Percentiles rank a stretch among this genome's conserved stretches.
These are phyloP conservation scores for Penicillium palitans DNA, from an alignment of 2,329 filamentous ascomycete genomes.

Conservation along the genomic window DNA sequence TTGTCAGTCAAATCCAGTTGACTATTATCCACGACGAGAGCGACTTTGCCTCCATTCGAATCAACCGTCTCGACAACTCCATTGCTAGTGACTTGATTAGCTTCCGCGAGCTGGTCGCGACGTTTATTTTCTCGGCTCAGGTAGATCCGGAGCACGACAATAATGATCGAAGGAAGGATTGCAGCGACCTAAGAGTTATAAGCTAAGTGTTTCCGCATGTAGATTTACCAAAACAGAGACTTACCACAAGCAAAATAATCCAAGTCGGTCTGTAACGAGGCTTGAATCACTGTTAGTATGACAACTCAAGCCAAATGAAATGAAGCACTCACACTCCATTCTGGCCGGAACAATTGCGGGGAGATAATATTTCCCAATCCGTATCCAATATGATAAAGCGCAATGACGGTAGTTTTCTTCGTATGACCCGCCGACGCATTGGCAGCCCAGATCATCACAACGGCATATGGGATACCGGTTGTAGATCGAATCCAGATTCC, in stretches of 20 bases:
- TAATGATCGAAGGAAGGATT: slow-evolving; percentile 43
- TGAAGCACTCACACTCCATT: slow-evolving; percentile 27
- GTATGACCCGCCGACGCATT: slow-evolving; percentile 45
- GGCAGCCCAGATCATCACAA: slow-evolving; percentile 44
- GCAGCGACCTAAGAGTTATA: slow-evolving; percentile 37
- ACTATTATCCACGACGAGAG: slow-evolving; percentile 38
- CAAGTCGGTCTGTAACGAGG: slow-evolving; percentile 25
- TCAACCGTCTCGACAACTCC: slow-evolving; percentile 28
- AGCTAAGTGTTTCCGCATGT: slow-evolving; percentile 34
- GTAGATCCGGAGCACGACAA: slow-evolving; percentile 44
- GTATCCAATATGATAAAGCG: slow-evolving; percentile 36
- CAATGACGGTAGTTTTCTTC: slow-evolving; percentile 44
- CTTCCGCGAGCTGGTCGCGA: slow-evolving; percentile 33
- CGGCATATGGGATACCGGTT: slow-evolving; percentile 39
- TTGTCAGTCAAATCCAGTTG: slow-evolving; percentile 41
- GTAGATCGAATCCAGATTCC: slow-evolving; percentile 44
- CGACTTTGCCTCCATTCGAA: slow-evolving; percentile 29
- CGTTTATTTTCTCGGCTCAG: slow-evolving; percentile 45
- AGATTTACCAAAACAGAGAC: slow-evolving; percentile 26
- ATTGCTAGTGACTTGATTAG: slow-evolving; percentile 23
- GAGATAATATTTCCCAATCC: slow-evolving; percentile 47
- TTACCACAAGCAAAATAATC: slow-evolving; percentile 29
- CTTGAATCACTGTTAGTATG: slow-evolving; percentile 4
- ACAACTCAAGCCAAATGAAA: background rate
- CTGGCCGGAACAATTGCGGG: slow-evolving; percentile 44